Evolutionary conservation across 1,139 yeast genomes (phyloP), one percentile per base, ranked within the genome.

Genomic region (Pichia sp.): DNA sequence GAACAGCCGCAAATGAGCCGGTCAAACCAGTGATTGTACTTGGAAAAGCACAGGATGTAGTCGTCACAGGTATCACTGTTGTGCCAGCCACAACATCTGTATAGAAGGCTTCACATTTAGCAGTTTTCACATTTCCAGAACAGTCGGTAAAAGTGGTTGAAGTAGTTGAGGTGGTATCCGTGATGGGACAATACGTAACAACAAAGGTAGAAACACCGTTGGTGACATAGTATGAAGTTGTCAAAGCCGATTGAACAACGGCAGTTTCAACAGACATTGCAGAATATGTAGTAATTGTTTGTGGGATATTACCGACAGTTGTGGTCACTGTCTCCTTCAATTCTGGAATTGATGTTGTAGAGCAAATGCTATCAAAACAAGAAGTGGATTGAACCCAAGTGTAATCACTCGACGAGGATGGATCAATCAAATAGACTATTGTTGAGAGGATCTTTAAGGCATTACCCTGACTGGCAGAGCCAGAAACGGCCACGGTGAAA

Each of bases 161-260:
- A 8, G 16, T 27, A 3, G 44, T 16, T 6, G 43, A 35, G 1
- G 32, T 28, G 9, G 42, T 40, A 33, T 41, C 53, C 10, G 61
- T 52, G 7, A 51, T 36, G 10, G 60, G 58, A 37, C 52, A 51
- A 39, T 50, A 52, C 8, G 59, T 57, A 4, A 49, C 46, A 35
- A 53, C 42, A 26, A 37, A 40, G 16, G 47, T 46, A 10, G 44
- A 46, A 6, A 39, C 41, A 31, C 58, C 60, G 44, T 51, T 47
- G 5, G 45, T 42, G n/a, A 40, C 45, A 8, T 39, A 23, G 6
- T 27, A 38, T 8, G 42, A 35, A 11, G 46, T 36, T 5, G 49
- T 45, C 29, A 16, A 42, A 34, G 38, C 41, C 8, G 43, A 44
- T 27, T 47, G 51, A 29, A 49, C 33, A n/a, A 42, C 11, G 1